Conservation (phyloP, 2,329 filamentous ascomycete species). For the Penicillium polonicum region DNA sequence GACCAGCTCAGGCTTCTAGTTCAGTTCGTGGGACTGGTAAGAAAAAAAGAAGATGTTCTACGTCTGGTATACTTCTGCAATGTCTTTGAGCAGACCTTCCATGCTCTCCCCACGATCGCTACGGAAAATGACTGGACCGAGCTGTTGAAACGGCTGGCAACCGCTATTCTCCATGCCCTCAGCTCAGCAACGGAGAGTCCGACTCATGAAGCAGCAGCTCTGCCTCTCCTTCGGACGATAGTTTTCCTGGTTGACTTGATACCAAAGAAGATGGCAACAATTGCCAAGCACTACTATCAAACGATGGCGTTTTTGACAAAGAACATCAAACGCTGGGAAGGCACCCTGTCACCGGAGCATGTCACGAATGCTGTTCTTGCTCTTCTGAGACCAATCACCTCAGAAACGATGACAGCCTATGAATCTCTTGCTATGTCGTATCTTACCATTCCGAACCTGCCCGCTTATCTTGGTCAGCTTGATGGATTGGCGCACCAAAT, state of each 20-base stretch:
- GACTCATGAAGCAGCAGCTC: slow-evolving; percentile 20
- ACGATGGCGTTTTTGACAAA: slow-evolving; percentile 40
- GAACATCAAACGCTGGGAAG: slow-evolving; percentile 20
- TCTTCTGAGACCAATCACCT: slow-evolving; percentile 44
- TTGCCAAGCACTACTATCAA: slow-evolving; percentile 41
- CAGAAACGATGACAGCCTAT: slow-evolving; percentile 46
- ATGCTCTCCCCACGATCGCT: slow-evolving; percentile 37
- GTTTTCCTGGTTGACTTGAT: slow-evolving; percentile 40
- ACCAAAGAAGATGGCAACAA: slow-evolving; percentile 41
- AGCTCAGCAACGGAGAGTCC: slow-evolving; percentile 17
- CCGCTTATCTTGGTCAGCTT: slow-evolving; percentile 39
- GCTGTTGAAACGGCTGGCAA: slow-evolving; percentile 40
- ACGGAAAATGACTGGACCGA: slow-evolving; percentile 44
- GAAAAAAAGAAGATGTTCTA: slow-evolving; percentile 38
- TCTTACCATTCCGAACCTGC: slow-evolving; percentile 46
- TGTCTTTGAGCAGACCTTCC: slow-evolving; percentile 42
- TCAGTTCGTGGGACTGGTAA: slow-evolving; percentile 61
- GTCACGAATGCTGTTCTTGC: slow-evolving; percentile 41
- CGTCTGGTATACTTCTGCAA: slow-evolving; percentile 47
- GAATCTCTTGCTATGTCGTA: slow-evolving; percentile 48
- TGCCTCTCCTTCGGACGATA: slow-evolving; percentile 37
- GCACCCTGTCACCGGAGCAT: slow-evolving; percentile 26
- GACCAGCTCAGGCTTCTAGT: slow-evolving; percentile 64
- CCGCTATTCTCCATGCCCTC: slow-evolving; percentile 36
- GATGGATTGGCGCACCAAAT: slow-evolving; percentile 47